A percentile compares a stretch with the other conserved stretches of the same genome.
Conservation (phyloP, 495 filamentous ascomycete species). For the Podospora didyma region DNA sequence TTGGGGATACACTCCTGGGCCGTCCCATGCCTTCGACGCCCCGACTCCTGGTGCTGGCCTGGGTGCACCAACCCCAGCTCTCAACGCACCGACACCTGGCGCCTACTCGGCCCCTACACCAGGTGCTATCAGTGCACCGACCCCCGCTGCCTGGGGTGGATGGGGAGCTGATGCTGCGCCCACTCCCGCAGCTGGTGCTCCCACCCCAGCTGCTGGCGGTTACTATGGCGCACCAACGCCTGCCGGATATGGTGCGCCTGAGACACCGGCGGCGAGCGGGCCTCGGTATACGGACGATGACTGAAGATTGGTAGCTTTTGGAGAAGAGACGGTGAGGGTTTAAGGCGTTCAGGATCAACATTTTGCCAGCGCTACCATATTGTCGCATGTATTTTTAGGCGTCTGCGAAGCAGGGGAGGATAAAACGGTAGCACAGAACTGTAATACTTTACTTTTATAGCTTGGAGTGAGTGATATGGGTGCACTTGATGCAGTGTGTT, state of each 20-base stretch:
- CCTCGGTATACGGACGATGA: conserved; percentile 54
- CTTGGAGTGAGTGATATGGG: no score
- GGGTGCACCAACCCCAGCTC: conserved; percentile 68
- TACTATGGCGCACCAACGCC: conserved; percentile 76
- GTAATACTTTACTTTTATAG: no score
- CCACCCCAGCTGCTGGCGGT: conserved; percentile 65
- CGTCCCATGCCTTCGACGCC: conserved; percentile 64
- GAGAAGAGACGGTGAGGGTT: no score
- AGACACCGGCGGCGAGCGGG: conserved; percentile 71
- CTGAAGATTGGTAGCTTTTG: background rate
- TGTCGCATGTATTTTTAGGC: no score
- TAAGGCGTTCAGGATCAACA: no score
- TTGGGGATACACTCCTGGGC: conserved; percentile 54
- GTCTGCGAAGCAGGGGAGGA: no score
- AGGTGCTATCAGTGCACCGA: conserved; percentile 51
- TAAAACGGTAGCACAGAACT: no score
- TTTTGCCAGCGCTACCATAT: no score
- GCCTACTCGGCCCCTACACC: conserved; percentile 68
- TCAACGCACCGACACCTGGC: conserved; percentile 78
- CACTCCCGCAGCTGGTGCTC: conserved; percentile 57
- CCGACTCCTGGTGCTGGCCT: conserved; percentile 70
- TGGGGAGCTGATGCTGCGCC: conserved; percentile 59
- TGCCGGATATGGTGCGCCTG: conserved; percentile 62
- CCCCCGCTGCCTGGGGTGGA: conserved; percentile 50
- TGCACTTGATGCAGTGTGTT: no score